Base-by-base conservation (phyloP, 768 basidiomycete species). In the Neoboletus magnificus region DNA sequence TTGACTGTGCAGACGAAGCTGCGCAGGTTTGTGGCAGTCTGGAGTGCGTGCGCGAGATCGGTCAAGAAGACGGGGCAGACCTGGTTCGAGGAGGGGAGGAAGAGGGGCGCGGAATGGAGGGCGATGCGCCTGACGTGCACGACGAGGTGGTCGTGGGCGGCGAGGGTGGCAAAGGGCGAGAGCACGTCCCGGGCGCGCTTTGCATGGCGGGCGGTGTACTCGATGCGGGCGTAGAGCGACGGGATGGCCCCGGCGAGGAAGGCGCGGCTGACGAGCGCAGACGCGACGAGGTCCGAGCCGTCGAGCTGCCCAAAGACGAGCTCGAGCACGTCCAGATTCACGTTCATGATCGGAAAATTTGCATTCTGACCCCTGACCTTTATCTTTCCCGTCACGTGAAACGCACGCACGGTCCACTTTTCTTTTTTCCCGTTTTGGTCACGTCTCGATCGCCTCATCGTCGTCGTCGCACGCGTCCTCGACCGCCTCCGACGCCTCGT, bases 271-370 rank as follows among this genome's bases (percentile, higher is more conserved):
- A 88, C 87, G 40, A 83, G 81, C 1, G 85, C 80, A 20, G 83
- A 74, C 4, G 82, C 77, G 16, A 82, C 76, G 32, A 91, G 77
- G 61, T 88, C 85, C 1, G 70, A 54, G 18, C 77, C 75, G 40
- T 75, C 66, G 5, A 91, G 72, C 60, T 78, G 73, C 0, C 73
- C 68, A 58, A 86, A 86, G 18, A 91, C 81, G n/a, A 83, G 74
- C 64, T 86, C 84, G 40, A 89, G 77, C 36, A 90, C 85, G 70
- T 91, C 89, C 20, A 83, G 77, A 58, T 89, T 84, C 45, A 89
- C 74, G 61, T 81, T 86, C 60, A 87, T 82, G 12, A 82, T 83
- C 27, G 7, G 16, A 7, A 15, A 4, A 35, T 55, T 2, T 3
- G 54, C 6, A 27, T 27, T 11, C 45, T 52, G 36, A 1, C 62